Evolutionary conservation across 192 early-diverging fungal species (phyloP), one percentile per base, ranked within the genome.

Genomic region (Mortierella hygrophila): DNA sequence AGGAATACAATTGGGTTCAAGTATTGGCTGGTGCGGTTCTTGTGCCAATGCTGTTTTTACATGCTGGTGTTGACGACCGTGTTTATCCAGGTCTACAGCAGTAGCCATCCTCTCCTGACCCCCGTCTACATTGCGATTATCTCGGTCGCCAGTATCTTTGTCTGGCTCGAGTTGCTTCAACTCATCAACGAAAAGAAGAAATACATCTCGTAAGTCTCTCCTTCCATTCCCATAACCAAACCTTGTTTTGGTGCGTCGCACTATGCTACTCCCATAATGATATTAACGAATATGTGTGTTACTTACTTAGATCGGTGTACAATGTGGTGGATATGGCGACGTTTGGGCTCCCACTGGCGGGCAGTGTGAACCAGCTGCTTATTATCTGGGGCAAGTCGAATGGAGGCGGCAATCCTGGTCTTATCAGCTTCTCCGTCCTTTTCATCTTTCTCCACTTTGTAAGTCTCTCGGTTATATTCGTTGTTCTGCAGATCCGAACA

Each of bases 381-480:
- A 49, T 49, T 23, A 44, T 74, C 29, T 29, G 29, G 41, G 26
- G 10, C n/a, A 44, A 74, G 32, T 20, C 20, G 23, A 41, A 76
- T 26, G 18, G n/a, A 0, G 68, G 46, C 4, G 68, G 35, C 40
- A 70, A 70, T 29, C 32, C 76, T 23, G n/a, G 72, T 3, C 20
- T 44, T 23, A 44, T 74, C 29, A 74, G 72, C 29, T 74, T 74
- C 18, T 74, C 44, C 1, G 29, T 74, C 18, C 44, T 74, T 26
- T 52, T 74, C n/a, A 35, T 74, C 8, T 74, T 74, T 49, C 42
- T 74, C 6, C 72, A 74, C 47, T 44, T 74, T 21, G 72, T 74
- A 47, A 74, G 47, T 44, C 6, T 26, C 63, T 29, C 26, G 9
- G 7, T 11, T 0, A 3, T 65, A 29, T 15, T 65, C 63, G 18